A percentile compares a stretch with the other conserved stretches of the same genome.
phyloP scores from a whole-genome alignment of 148 eudicot genomes.

The Simmondsia chinensis region DNA sequence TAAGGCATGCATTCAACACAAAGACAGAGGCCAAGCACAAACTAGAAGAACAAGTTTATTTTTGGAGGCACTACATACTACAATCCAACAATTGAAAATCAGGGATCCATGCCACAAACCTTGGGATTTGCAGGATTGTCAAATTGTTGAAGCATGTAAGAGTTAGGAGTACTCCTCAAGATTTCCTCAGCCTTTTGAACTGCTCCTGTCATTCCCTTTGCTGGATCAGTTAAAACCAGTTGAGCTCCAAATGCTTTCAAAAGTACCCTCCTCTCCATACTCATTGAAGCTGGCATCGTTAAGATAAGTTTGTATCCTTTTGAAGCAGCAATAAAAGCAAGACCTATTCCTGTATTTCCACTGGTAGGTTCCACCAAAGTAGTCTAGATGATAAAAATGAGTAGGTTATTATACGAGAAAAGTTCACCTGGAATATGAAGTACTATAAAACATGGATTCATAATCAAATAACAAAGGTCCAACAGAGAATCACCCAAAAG shows the following conservation, averaged over 20 bases:
- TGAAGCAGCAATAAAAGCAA: slow-evolving; percentile 95
- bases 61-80: neutral
- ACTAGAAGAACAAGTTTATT: too few species aligned
- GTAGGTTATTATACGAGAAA: too few species aligned
- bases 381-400: slow-evolving; percentile 36
- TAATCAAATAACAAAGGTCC: neutral
- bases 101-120: slow-evolving; percentile 26
- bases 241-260: slow-evolving; percentile 98
- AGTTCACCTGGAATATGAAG: neutral
- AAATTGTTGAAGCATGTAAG: slow-evolving; percentile 97
- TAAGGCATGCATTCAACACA: too few species aligned
- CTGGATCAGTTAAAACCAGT: slow-evolving; percentile 82
- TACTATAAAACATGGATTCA: neutral
- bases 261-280: slow-evolving; percentile 95
- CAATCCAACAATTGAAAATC: neutral
- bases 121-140: slow-evolving; percentile 99
- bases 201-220: slow-evolving; percentile 96
- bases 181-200: slow-evolving; percentile 91
- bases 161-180: slow-evolving; percentile 57
- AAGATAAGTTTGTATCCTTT: slow-evolving; percentile 86
- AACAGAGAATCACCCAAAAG: too few species aligned
- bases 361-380: slow-evolving; percentile 94
- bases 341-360: slow-evolving; percentile 98
- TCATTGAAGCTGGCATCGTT: slow-evolving; percentile 99
- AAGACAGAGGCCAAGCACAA: too few species aligned